Evolutionary conservation across 1,284 basidiomycete species (phyloP).

Genomic region (Puccinia sorghi): DNA sequence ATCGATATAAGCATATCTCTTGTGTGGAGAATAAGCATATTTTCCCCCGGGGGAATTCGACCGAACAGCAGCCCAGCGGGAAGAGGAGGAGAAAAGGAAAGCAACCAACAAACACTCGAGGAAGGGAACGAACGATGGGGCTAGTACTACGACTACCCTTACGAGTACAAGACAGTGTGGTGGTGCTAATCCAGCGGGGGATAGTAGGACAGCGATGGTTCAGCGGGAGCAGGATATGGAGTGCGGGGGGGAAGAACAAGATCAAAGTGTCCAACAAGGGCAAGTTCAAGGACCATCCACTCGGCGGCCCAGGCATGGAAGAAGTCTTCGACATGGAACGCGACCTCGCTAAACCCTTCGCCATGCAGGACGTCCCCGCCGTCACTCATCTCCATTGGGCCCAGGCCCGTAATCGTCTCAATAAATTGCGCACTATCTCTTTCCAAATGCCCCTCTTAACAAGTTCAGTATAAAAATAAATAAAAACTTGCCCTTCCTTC

Average conservation of each 20-base stretch:
- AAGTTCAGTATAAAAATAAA: slow-evolving; percentile 4
- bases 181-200: no score
- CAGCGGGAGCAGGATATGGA: background rate
- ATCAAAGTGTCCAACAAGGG: slow-evolving; percentile 45
- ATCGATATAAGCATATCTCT: no score
- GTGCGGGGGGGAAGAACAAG: slow-evolving; percentile 45
- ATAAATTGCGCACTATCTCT: slow-evolving; percentile 26
- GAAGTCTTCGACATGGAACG: slow-evolving; percentile 42
- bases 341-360: slow-evolving; percentile 36
- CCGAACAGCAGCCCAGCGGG: background rate
- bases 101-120: no score
- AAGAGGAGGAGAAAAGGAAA: background rate
- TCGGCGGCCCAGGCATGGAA: slow-evolving; percentile 44
- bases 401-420: slow-evolving; percentile 32
- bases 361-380: slow-evolving; percentile 36
- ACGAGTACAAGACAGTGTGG: no score
- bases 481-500: background rate
- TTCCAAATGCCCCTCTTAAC: slow-evolving; percentile 37
- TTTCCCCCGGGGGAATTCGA: no score
- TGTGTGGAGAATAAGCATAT: no score
- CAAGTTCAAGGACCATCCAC: slow-evolving; percentile 38
- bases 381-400: slow-evolving; percentile 36
- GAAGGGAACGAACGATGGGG: no score
- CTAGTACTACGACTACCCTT: no score
- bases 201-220: background rate